A percentile compares a stretch with the other conserved stretches of the same genome.
Conservation (phyloP, 768 basidiomycete species). For the Aureoboletus auriporus region DNA sequence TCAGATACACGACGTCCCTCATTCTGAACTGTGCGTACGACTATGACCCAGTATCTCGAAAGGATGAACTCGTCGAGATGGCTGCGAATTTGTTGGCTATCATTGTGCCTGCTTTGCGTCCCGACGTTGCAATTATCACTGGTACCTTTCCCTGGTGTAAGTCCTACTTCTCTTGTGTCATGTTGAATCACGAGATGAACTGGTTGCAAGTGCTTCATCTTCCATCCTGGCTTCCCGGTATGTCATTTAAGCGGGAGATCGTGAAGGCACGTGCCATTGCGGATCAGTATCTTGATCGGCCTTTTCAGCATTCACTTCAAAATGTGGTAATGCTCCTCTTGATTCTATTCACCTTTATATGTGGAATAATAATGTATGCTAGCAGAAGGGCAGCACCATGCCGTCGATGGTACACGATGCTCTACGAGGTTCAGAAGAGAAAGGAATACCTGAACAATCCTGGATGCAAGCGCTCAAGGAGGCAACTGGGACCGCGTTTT, state of each 20-base stretch:
- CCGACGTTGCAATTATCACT: background rate
- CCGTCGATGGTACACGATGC: conserved; percentile 8
- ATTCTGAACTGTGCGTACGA: no score
- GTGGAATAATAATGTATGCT: background rate
- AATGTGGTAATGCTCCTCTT: no score
- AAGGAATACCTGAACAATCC: background rate
- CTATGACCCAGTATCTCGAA: no score
- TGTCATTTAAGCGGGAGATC: background rate
- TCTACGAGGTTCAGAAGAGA: background rate
- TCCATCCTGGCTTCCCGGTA: conserved; percentile 12
- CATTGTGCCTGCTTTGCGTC: no score
- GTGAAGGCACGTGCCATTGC: no score
- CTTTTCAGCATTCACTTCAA: no score
- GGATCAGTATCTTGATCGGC: no score
- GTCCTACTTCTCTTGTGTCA: background rate
- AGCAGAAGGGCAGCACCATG: background rate
- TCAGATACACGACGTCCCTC: no score
- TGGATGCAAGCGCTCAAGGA: conserved; percentile 8
- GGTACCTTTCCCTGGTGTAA: conserved; percentile 7
- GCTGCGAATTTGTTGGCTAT: no score
- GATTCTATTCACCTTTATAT: no score
- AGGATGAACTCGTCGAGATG: no score
- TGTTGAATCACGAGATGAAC: no score
- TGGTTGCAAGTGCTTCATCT: background rate
- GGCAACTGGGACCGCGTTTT: conserved; percentile 4